Conservation (phyloP, 371 early-diverging fungal genomes). For the Vairimorpha apis region DNA sequence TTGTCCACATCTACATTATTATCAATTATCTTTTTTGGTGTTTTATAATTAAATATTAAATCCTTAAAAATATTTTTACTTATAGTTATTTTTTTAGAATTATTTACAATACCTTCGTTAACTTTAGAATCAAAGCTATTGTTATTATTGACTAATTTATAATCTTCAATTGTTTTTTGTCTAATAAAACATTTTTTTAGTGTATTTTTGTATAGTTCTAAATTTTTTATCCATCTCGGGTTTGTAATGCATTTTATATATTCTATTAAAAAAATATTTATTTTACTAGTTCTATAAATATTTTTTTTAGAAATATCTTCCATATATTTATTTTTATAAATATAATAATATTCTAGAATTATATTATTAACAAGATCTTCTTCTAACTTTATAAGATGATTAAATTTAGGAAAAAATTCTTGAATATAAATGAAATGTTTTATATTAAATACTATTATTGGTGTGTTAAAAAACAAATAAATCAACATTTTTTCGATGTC, state of each 20-base stretch:
- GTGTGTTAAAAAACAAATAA: background rate
- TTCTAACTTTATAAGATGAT: background rate
- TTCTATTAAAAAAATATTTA: too few species aligned
- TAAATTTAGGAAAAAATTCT: background rate
- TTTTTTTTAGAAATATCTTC: too few species aligned
- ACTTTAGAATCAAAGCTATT: background rate
- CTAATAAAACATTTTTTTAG: background rate
- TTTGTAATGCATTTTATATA: too few species aligned
- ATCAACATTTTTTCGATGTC: background rate
- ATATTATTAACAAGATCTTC: background rate
- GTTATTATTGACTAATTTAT: background rate
- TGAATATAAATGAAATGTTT: background rate
- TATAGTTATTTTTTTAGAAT: background rate
- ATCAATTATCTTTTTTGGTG: background rate
- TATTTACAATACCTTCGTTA: too few species aligned
- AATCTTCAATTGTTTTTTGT: background rate
- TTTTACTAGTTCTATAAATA: too few species aligned
- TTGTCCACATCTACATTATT: background rate
- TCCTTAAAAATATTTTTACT: background rate
- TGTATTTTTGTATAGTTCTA: too few species aligned
- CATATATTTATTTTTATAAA: background rate
- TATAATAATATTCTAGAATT: background rate
- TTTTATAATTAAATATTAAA: too few species aligned
- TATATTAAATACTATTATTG: background rate
- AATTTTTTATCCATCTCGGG: too few species aligned